Percentiles rank a stretch among this genome's conserved stretches.
Evolutionary conservation across 768 basidiomycete species (phyloP).

Genomic region (Tricholoma saponaceum): DNA sequence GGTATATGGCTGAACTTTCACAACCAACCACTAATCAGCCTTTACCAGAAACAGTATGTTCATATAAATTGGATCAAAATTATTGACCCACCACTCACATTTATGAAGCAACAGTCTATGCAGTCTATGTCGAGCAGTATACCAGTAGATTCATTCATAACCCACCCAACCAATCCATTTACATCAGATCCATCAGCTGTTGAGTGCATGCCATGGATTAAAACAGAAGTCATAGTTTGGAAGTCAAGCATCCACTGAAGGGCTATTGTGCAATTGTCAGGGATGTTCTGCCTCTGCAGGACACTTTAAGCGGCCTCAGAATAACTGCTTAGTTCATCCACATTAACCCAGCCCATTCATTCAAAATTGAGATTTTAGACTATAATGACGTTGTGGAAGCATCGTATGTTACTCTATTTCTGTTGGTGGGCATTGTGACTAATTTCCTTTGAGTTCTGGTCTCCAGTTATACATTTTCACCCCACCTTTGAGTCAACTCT

Average conservation of each 20-base stretch:
- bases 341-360: not conserved
- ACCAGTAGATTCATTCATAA: too few species aligned
- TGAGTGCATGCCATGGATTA: not conserved
- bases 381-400: not conserved
- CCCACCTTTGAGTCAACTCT: not conserved
- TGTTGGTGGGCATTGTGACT: not conserved
- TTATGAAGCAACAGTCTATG: not conserved
- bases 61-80: conserved; percentile 4
- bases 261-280: not conserved
- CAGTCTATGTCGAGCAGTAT: too few species aligned
- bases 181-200: not conserved
- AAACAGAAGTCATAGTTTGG: not conserved
- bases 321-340: not conserved
- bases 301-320: not conserved
- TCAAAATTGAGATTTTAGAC: not conserved
- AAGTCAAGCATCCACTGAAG: not conserved
- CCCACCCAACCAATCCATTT: not conserved
- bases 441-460: not conserved
- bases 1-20: not conserved
- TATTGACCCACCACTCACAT: not conserved
- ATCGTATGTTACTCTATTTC: not conserved
- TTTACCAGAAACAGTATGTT: not conserved
- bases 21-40: not conserved
- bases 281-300: conserved; percentile 1
- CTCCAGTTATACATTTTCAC: not conserved